Evolutionary conservation across 345 rosid species (phyloP).

Genomic region (Pelargonium nanum): DNA sequence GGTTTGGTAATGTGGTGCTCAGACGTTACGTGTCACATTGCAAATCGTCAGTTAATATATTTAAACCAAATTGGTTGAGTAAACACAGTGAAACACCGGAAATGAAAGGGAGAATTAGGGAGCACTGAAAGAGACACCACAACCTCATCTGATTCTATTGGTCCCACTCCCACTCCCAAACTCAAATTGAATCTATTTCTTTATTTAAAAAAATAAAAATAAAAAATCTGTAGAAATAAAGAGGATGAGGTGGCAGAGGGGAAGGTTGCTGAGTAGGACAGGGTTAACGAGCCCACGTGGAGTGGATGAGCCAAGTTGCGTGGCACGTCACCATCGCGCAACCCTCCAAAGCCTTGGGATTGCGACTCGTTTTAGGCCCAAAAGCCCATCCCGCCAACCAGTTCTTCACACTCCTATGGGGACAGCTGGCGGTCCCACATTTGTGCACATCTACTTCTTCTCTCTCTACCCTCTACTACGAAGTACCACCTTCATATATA

Average conservation of each 20-base stretch:
- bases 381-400: constrained; percentile 38
- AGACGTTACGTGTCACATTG: too few species aligned
- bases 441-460: not conserved
- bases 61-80: too few species aligned
- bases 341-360: constrained; percentile 19
- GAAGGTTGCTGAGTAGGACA: constrained; percentile 24
- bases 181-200: not conserved
- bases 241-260: constrained; percentile 14
- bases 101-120: not conserved
- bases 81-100: too few species aligned
- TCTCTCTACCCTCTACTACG: too few species aligned
- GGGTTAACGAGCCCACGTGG: constrained; percentile 25
- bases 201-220: too few species aligned
- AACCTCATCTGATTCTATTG: constrained; percentile 3
- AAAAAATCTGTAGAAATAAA: not conserved
- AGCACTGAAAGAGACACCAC: not conserved
- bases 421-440: constrained; percentile 17
- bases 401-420: constrained; percentile 6
- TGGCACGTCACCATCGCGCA: not conserved
- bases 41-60: too few species aligned
- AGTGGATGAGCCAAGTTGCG: constrained; percentile 18
- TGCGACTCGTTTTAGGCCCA: constrained; percentile 30
- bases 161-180: constrained; percentile 8
- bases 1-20: too few species aligned
- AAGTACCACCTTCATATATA: too few species aligned